These are phyloP conservation scores for Syncephalastrum contaminatum DNA, from an alignment of 371 early-diverging fungal genomes.

Conservation along the genomic window DNA sequence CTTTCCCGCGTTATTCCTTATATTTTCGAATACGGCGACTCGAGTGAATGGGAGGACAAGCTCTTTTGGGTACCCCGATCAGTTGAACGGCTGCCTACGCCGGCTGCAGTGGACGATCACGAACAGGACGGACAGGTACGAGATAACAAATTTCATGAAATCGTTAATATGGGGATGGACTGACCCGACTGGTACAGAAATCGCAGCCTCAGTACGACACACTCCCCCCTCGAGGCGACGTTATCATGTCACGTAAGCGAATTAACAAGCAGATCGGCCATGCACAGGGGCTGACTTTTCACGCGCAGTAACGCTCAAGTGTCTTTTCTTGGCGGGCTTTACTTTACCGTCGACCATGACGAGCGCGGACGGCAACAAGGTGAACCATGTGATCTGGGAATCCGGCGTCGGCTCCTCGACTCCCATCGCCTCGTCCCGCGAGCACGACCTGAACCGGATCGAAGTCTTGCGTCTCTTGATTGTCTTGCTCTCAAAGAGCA, in stretches of 20 bases:
- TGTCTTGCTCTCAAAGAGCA: slow-evolving; percentile 72
- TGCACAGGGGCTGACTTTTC: background rate
- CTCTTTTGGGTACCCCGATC: slow-evolving; percentile 69
- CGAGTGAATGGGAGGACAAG: slow-evolving; percentile 58
- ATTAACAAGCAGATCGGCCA: slow-evolving; percentile 1
- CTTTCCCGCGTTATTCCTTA: slow-evolving; percentile 83
- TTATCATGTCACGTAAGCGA: slow-evolving; percentile 29
- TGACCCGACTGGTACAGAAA: slow-evolving; percentile 9
- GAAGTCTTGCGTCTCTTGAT: slow-evolving; percentile 77
- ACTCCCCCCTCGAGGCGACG: slow-evolving; percentile 32
- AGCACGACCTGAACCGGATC: slow-evolving; percentile 66
- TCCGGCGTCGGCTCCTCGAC: slow-evolving; percentile 70
- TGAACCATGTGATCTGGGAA: slow-evolving; percentile 84
- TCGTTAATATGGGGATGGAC: background rate
- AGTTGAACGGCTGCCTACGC: slow-evolving; percentile 20
- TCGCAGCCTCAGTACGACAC: slow-evolving; percentile 30
- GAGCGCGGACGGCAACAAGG: slow-evolving; percentile 39
- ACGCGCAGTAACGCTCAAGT: slow-evolving; percentile 31
- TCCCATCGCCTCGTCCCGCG: slow-evolving; percentile 68
- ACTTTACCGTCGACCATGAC: slow-evolving; percentile 65
- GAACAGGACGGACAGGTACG: background rate
- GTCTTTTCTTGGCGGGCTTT: slow-evolving; percentile 77
- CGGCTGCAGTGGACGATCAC: background rate
- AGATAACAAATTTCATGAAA: slow-evolving; percentile 5
- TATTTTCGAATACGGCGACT: slow-evolving; percentile 69